Evolutionary conservation across 208 protist species (phyloP).

Genomic region (Porcisia hertigi): DNA sequence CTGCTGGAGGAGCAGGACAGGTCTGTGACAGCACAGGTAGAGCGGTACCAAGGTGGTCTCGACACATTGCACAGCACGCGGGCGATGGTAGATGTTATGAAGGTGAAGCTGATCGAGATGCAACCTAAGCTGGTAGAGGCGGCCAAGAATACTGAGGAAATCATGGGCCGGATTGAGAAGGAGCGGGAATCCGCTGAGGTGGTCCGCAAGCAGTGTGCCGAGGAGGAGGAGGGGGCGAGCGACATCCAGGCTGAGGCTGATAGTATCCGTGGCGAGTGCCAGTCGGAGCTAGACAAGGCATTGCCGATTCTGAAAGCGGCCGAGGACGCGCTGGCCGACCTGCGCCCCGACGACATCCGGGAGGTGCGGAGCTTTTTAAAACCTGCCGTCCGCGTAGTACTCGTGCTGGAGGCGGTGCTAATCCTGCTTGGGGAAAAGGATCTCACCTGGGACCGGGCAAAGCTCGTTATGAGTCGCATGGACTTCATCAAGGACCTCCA

Average conservation of each 20-base stretch:
- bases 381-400: constrained; percentile 89
- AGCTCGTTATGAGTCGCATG: constrained; percentile 92
- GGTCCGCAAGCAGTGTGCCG: constrained; percentile 77
- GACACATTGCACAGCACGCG: constrained; percentile 95
- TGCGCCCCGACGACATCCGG: constrained; percentile 93
- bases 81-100: constrained; percentile 93
- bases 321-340: constrained; percentile 91
- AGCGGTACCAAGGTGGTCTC: constrained; percentile 91
- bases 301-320: constrained; percentile 93
- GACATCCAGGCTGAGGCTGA: constrained; percentile 91
- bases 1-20: constrained; percentile 88
- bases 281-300: constrained; percentile 94
- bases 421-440: constrained; percentile 92
- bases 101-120: constrained; percentile 94
- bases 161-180: constrained; percentile 90
- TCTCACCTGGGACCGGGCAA: constrained; percentile 92
- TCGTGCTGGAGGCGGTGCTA: constrained; percentile 94
- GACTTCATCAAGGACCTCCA: constrained; percentile 94
- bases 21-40: constrained; percentile 63
- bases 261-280: constrained; percentile 89
- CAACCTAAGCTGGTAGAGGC: constrained; percentile 95
- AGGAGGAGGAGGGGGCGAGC: constrained; percentile 87
- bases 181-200: constrained; percentile 91
- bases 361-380: constrained; percentile 94
- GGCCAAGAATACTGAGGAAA: constrained; percentile 92